These are phyloP conservation scores for Cyberlindnera xylosilytica DNA, from an alignment of 805 yeast genomes.

Conservation along the genomic window DNA sequence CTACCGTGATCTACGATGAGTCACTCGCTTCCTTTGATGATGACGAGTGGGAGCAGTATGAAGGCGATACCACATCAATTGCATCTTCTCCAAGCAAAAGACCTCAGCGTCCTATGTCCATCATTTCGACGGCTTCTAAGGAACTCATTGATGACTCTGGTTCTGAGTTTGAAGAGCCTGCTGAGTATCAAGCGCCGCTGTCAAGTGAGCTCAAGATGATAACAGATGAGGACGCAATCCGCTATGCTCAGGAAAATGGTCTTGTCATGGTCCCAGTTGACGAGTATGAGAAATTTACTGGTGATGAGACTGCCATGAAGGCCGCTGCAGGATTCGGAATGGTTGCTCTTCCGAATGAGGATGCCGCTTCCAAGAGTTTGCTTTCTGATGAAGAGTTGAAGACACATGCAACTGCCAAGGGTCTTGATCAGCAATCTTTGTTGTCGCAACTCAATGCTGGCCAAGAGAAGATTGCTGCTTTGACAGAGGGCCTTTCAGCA, in stretches of 20 bases:
- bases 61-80: slow-evolving; percentile 22
- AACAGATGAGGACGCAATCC: slow-evolving; percentile 26
- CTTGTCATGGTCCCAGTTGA: slow-evolving; percentile 27
- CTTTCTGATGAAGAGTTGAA: slow-evolving; percentile 17
- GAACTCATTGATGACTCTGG: slow-evolving; percentile 23
- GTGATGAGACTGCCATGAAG: slow-evolving; percentile 21
- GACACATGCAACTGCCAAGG: slow-evolving; percentile 6
- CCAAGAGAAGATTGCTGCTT: slow-evolving; percentile 1
- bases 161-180: slow-evolving; percentile 25
- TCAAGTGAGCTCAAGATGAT: slow-evolving; percentile 22
- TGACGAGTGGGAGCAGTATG: slow-evolving; percentile 30
- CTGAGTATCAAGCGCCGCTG: slow-evolving; percentile 20
- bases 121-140: slow-evolving; percentile 10
- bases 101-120: slow-evolving; percentile 17
- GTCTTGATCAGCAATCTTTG: too few species aligned
- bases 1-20: slow-evolving; percentile 23
- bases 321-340: slow-evolving; percentile 12
- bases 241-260: slow-evolving; percentile 30
- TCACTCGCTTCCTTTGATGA: slow-evolving; percentile 18
- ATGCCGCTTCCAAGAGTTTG: slow-evolving; percentile 1
- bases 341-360: slow-evolving; percentile 11
- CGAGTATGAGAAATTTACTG: slow-evolving; percentile 16
- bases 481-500: slow-evolving; percentile 14
- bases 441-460: too few species aligned
- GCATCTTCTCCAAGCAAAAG: slow-evolving; percentile 17